Evolutionary conservation across 805 yeast species (phyloP), one percentile per base, ranked within the genome.

Genomic region (Novakomyces olei): DNA sequence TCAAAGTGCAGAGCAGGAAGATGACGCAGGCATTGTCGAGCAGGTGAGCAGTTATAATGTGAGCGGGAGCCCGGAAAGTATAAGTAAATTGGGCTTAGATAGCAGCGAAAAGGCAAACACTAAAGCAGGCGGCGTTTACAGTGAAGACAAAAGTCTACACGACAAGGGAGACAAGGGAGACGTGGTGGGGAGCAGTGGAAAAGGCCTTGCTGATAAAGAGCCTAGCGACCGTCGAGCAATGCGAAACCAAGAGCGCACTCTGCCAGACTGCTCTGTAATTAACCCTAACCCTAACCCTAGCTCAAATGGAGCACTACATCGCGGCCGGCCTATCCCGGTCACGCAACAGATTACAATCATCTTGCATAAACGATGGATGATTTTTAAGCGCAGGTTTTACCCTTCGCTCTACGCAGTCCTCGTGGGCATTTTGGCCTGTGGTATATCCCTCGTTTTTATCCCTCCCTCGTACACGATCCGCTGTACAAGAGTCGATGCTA

Each of bases 351-450:
- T 44, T 3, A 29, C 41, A 36, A 43, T 52, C 7, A 47, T 50
- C 53, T 26, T 50, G 27, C 32, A 40, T 37, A 50, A 50, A 34
- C 43, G 54, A 17, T 19, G 41, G 7, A 37, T 43, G n/a, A 46
- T 50, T 17, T 39, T 43, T 26, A 41, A 42, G 16, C 39, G 51
- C 15, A 46, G 41, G 36, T 53, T 53, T 1, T 33, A 43, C 18
- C 42, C 52, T 2, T 43, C 45, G 9, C 31, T 47, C 15, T 44
- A 42, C 18, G 36, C 45, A 10, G 35, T 50, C 17, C 12, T 49
- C n/a, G 30, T 50, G 6, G 54, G 53, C 1, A 41, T 50, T 23
- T 34, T 50, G 19, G 54, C 50, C 18, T 49, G 50, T 16, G 44
- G 44, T 16, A 38, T 41, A 19, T 33, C 39, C 14, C 37, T 37